Conservation (phyloP, 2,329 filamentous ascomycete species). For the Phyllosticta capitalensis region DNA sequence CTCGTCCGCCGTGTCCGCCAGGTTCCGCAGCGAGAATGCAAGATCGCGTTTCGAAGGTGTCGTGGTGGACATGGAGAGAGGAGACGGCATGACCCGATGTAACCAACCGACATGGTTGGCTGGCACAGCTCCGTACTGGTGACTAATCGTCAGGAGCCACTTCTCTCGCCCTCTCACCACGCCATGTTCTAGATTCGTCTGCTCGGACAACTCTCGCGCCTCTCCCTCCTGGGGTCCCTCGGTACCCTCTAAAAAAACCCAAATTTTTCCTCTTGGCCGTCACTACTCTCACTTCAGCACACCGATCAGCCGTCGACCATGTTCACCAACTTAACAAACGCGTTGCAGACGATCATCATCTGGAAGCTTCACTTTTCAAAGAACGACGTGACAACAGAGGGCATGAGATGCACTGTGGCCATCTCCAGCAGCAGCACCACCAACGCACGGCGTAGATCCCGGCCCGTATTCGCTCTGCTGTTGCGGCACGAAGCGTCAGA, state of each 20-base stretch:
- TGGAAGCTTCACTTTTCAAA: neutral
- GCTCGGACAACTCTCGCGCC: neutral
- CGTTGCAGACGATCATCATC: neutral
- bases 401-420: too few relatives aligned
- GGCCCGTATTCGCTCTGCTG: conserved; percentile 5
- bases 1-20: conserved; percentile 1
- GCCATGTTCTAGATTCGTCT: neutral
- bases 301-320: neutral
- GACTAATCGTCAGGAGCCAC: too few relatives aligned
- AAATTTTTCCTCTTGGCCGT: neutral
- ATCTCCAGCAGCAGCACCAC: too few relatives aligned
- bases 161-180: neutral
- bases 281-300: neutral
- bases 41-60: conserved; percentile 1
- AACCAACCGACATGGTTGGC: neutral
- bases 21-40: conserved; percentile 2
- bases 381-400: neutral
- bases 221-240: neutral
- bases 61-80: neutral
- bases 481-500: conserved; percentile 11
- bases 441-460: conserved; percentile 1
- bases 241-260: neutral
- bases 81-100: neutral
- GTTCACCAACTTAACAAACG: neutral
- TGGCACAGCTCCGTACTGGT: too few relatives aligned